A percentile compares a stretch with the other conserved stretches of the same genome.
These are phyloP conservation scores for Hyaloperonospora arabidopsidis DNA, from an alignment of 352 stramenopile genomes.

Conservation along the genomic window DNA sequence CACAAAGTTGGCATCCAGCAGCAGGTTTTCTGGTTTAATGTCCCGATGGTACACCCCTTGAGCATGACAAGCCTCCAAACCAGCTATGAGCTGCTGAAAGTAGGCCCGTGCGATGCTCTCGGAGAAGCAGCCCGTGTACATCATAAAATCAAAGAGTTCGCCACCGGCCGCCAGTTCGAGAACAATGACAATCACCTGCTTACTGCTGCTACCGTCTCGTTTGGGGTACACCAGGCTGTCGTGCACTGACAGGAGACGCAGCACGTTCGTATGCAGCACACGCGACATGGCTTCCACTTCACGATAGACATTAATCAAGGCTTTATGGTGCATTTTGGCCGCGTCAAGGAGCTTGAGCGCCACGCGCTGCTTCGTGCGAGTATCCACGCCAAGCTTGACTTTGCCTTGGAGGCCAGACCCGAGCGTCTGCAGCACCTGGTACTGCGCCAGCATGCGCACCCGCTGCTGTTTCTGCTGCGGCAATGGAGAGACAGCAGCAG, in stretches of 20 bases:
- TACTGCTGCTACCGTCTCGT: slow-evolving; percentile 53
- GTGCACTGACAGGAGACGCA: slow-evolving; percentile 70
- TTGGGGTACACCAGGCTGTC: slow-evolving; percentile 68
- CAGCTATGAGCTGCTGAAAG: slow-evolving; percentile 80
- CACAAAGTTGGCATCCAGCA: slow-evolving; percentile 75
- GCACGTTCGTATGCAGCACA: slow-evolving; percentile 73
- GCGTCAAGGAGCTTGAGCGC: slow-evolving; percentile 89
- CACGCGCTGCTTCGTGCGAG: slow-evolving; percentile 67
- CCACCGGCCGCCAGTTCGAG: slow-evolving; percentile 81
- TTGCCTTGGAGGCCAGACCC: slow-evolving; percentile 78
- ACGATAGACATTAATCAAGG: slow-evolving; percentile 78
- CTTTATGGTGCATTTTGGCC: slow-evolving; percentile 72
- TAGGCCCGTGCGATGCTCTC: slow-evolving; percentile 83
- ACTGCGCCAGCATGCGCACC: slow-evolving; percentile 70
- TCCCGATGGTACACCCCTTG: slow-evolving; percentile 88
- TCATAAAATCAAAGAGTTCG: slow-evolving; percentile 90
- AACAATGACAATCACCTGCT: slow-evolving; percentile 84
- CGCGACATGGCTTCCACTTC: slow-evolving; percentile 88
- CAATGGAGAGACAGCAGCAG: slow-evolving; percentile 9
- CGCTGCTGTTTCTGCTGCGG: slow-evolving; percentile 11
- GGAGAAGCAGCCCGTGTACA: slow-evolving; percentile 87
- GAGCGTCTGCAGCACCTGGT: slow-evolving; percentile 70
- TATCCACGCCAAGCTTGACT: slow-evolving; percentile 84
- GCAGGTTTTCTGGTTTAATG: slow-evolving; percentile 91
- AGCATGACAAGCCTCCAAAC: slow-evolving; percentile 72